phyloP scores from a whole-genome alignment of 306 rosid species.

The Cicer yamashitae region DNA sequence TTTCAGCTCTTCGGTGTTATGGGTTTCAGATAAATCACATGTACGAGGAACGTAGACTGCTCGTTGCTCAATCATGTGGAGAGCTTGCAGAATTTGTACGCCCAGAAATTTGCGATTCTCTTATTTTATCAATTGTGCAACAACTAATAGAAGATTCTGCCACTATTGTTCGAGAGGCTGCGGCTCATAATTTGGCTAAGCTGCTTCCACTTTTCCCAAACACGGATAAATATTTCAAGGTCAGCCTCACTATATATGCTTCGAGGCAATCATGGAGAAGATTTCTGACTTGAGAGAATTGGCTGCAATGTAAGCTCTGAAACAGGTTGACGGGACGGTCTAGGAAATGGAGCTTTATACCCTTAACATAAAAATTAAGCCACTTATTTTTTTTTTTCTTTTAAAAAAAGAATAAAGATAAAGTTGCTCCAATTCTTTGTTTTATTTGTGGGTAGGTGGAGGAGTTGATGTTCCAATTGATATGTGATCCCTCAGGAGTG shows the following conservation, averaged over 20 bases:
- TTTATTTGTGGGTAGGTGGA: slow-evolving; percentile 76
- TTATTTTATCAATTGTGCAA: slow-evolving; percentile 88
- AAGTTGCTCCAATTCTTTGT: slow-evolving; percentile 52
- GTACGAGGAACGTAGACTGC: slow-evolving; percentile 96
- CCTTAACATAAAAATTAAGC: slow-evolving; percentile 54
- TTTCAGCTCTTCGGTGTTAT: slow-evolving; percentile 30
- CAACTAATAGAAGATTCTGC: slow-evolving; percentile 93
- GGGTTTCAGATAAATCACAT: slow-evolving; percentile 79
- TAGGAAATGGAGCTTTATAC: slow-evolving; percentile 74
- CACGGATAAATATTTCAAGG: slow-evolving; percentile 98
- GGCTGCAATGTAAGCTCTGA: slow-evolving; percentile 95
- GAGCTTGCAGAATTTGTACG: slow-evolving; percentile 88
- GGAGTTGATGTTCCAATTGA: slow-evolving; percentile 91
- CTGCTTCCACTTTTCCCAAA: slow-evolving; percentile 94
- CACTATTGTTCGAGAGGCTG: slow-evolving; percentile 93
- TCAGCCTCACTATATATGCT: slow-evolving; percentile 99
- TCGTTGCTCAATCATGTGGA: slow-evolving; percentile 98
- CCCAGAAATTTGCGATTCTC: slow-evolving; percentile 94
- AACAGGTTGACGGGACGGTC: slow-evolving; percentile 78
- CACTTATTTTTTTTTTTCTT: slow-evolving; percentile 26
- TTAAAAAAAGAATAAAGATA: slow-evolving; percentile 35
- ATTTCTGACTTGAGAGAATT: slow-evolving; percentile 95
- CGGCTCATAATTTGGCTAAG: slow-evolving; percentile 90
- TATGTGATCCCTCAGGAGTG: slow-evolving; percentile 92
- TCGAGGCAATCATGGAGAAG: slow-evolving; percentile 99